phyloP scores from a whole-genome alignment of 331 rosid species.

The Telfairia occidentalis region DNA sequence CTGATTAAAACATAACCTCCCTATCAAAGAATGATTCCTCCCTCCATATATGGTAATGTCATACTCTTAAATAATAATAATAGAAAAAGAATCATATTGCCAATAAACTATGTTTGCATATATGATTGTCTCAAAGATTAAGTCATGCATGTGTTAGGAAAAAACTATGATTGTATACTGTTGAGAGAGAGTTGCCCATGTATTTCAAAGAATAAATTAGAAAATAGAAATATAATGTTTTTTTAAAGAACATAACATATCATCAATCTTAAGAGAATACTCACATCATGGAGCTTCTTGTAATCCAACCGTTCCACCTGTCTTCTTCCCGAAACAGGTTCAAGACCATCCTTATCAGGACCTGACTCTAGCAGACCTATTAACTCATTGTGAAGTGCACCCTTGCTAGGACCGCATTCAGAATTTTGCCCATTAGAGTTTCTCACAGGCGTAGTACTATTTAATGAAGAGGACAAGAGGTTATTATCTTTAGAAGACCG shows the following conservation, averaged over 20 bases:
- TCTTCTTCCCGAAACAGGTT: slow-evolving; percentile 46
- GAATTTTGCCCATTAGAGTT: slow-evolving; percentile 26
- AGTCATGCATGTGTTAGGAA: too few relatives aligned
- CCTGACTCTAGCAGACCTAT: slow-evolving; percentile 38
- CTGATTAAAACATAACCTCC: background rate
- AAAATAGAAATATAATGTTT: background rate
- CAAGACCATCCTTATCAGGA: slow-evolving; percentile 36
- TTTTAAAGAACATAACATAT: slow-evolving; percentile 10
- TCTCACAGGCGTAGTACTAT: slow-evolving; percentile 12
- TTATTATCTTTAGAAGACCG: slow-evolving; percentile 24
- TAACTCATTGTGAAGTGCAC: slow-evolving; percentile 40
- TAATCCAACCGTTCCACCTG: slow-evolving; percentile 77
- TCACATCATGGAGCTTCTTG: slow-evolving; percentile 88
- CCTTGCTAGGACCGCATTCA: slow-evolving; percentile 29
- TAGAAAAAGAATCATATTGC: background rate
- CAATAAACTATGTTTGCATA: background rate
- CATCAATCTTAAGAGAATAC: slow-evolving; percentile 32
- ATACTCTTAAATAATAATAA: background rate
- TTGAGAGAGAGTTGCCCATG: background rate
- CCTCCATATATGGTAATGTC: background rate
- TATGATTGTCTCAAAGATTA: too few relatives aligned
- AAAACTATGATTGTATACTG: background rate
- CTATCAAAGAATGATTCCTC: background rate
- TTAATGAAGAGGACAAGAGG: slow-evolving; percentile 20
- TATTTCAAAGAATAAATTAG: background rate